These are phyloP conservation scores for Excoecaria cochinchinensis DNA, from an alignment of 345 rosid genomes.

Conservation along the genomic window DNA sequence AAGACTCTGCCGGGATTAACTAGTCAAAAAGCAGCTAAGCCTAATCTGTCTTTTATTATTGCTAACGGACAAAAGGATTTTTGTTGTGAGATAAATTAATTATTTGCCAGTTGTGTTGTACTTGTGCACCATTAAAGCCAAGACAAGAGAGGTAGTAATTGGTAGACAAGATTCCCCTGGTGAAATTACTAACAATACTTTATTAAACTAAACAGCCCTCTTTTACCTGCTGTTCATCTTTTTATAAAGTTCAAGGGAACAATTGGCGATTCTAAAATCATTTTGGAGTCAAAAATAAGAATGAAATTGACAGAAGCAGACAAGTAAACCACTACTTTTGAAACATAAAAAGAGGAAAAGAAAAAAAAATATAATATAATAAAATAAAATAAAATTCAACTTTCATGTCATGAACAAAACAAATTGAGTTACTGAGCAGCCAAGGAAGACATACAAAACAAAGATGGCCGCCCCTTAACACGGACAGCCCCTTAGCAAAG, in stretches of 20 bases:
- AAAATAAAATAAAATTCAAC: no score
- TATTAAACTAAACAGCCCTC: not conserved
- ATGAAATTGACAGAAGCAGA: not conserved
- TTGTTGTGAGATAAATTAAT: no score
- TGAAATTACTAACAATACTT: not conserved
- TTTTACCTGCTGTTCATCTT: not conserved
- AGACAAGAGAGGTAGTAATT: no score
- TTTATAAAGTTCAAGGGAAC: not conserved
- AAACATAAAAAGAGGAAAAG: no score
- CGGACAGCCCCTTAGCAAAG: not conserved
- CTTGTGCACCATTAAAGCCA: no score
- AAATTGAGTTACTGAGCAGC: no score
- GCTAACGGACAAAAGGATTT: not conserved
- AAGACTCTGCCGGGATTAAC: no score
- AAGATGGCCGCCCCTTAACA: no score
- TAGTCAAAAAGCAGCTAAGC: not conserved
- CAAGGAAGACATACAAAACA: no score
- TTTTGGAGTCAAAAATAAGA: not conserved
- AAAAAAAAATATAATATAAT: no score
- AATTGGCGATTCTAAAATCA: not conserved
- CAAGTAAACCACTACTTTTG: conserved; percentile 5
- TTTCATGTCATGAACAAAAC: not conserved
- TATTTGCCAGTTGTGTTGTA: no score
- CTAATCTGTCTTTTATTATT: not conserved
- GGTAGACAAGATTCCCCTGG: not conserved